Evolutionary conservation across 257 asterid species (phyloP), one percentile per base, ranked within the genome.

Genomic region (Asclepias syriaca): DNA sequence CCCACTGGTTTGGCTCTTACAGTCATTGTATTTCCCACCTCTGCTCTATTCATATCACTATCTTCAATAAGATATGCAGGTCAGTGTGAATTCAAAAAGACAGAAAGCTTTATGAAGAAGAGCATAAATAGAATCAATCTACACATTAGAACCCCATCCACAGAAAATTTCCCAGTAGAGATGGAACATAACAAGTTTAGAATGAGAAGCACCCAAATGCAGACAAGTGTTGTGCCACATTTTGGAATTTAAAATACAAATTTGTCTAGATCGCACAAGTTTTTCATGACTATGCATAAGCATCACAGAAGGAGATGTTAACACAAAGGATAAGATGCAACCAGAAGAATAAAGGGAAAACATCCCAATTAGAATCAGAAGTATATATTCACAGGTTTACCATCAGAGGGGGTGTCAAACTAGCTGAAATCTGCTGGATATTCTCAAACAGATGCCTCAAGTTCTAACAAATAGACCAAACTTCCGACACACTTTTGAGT

Each of bases 31-130:
- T 79, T 80, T 71, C 86, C 91, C 3, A 84, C 76, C 75, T 78
- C 90, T 79, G 84, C 90, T 79, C 85, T 85, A 83, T 89, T 89
- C 96, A 93, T 87, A 78, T 87, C 90, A 82, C 77, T 77, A 72
- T 74, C 90, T 87, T 66, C 43, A 73, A 24, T 10, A 18, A 34
- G 74, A 15, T 27, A 45, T 14, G 60, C 60, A 55, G 8, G 60
- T 63, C 43, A 37, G 73, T 39, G 5, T 1, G 45, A 67, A 45
- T 19, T 55, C 8, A 66, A 55, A 58, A 34, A 2, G 49, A 46
- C 37, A 18, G 51, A 0, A 8, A 29, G 22, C 2, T 34, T 53
- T n/a, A 9, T 2, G 19, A 63, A 37, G 63, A 32, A 32, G 6
- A 32, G 5, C 48, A 34, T 8, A 63, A 5, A 61, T 12, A 27